Conservation (phyloP, 192 early-diverging fungal species). For the Chytriomyces hyalinus region DNA sequence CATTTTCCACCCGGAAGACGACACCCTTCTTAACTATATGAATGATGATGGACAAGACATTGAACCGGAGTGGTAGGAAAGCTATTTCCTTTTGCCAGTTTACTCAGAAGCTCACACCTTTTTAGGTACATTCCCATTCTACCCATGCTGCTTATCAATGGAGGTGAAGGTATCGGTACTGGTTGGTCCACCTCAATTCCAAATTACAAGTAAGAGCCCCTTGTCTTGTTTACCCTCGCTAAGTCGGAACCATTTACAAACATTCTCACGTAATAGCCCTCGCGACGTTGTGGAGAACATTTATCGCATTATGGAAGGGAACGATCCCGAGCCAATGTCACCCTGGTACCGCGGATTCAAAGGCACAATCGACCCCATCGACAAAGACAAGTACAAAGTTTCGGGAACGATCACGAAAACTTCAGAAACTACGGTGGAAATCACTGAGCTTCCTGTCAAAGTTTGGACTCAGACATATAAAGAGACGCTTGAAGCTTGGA, state of each 20-base stretch:
- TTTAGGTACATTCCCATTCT: constrained; percentile 82
- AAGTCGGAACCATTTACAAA: neutral
- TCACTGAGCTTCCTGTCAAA: constrained; percentile 88
- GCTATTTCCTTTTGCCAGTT: neutral
- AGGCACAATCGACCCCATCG: constrained; percentile 70
- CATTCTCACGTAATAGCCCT: constrained; percentile 79
- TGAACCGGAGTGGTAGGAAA: constrained; percentile 84
- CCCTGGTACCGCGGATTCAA: constrained; percentile 96
- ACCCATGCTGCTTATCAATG: constrained; percentile 94
- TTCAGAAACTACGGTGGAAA: constrained; percentile 76
- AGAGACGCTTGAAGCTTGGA: constrained; percentile 78
- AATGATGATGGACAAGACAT: constrained; percentile 89
- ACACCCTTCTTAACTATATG: constrained; percentile 79
- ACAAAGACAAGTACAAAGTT: constrained; percentile 67
- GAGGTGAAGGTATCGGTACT: constrained; percentile 94
- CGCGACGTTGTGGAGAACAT: constrained; percentile 87
- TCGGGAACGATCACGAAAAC: constrained; percentile 71
- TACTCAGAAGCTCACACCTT: neutral
- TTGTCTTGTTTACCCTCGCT: neutral
- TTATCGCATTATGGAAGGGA: constrained; percentile 73
- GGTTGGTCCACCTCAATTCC: constrained; percentile 69
- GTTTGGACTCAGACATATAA: constrained; percentile 92
- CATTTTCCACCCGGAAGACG: constrained; percentile 82
- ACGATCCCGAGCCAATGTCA: constrained; percentile 73
- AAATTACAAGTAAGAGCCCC: constrained; percentile 60